A percentile compares a stretch with the other conserved stretches of the same genome.
Conservation (phyloP, 495 filamentous ascomycete genomes). For the Penicillium coffeae region DNA sequence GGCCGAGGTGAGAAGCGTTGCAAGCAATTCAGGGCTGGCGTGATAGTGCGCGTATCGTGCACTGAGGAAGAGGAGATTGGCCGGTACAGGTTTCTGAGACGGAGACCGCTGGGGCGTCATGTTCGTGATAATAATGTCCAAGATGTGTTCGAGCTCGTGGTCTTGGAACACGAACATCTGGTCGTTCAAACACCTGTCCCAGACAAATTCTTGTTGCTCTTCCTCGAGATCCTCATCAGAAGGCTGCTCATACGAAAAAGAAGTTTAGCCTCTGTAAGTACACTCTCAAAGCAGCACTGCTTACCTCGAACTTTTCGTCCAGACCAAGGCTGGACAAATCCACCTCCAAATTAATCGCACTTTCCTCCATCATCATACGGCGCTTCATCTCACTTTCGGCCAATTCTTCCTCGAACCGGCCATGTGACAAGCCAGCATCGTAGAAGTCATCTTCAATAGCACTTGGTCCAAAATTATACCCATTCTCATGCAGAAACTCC, state of each 20-base stretch:
- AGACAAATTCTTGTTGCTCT: constrained; percentile 93
- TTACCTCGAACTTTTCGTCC: constrained; percentile 90
- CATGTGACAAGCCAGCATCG: constrained; percentile 85
- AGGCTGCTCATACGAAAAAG: constrained; percentile 50
- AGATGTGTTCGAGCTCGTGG: constrained; percentile 77
- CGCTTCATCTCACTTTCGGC: constrained; percentile 94
- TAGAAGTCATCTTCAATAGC: constrained; percentile 97
- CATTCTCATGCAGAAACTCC: constrained; percentile 87
- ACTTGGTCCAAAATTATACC: constrained; percentile 80
- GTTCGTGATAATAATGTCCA: constrained; percentile 94
- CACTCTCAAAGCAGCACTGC: no score
- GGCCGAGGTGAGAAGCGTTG: constrained; percentile 72
- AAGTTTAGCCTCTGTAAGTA: neutral
- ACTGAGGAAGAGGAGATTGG: constrained; percentile 93
- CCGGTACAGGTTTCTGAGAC: constrained; percentile 94
- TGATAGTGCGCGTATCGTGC: constrained; percentile 98
- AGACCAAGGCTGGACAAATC: constrained; percentile 93
- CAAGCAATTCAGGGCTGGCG: constrained; percentile 78
- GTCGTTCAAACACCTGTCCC: constrained; percentile 91
- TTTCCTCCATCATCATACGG: constrained; percentile 99
- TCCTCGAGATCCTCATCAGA: constrained; percentile 73
- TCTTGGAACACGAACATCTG: constrained; percentile 99
- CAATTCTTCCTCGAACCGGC: constrained; percentile 94
- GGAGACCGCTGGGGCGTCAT: constrained; percentile 96
- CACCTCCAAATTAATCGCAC: constrained; percentile 93